These are phyloP conservation scores for Bipolaris cookei DNA, from an alignment of 2,329 filamentous ascomycete genomes.

Conservation along the genomic window DNA sequence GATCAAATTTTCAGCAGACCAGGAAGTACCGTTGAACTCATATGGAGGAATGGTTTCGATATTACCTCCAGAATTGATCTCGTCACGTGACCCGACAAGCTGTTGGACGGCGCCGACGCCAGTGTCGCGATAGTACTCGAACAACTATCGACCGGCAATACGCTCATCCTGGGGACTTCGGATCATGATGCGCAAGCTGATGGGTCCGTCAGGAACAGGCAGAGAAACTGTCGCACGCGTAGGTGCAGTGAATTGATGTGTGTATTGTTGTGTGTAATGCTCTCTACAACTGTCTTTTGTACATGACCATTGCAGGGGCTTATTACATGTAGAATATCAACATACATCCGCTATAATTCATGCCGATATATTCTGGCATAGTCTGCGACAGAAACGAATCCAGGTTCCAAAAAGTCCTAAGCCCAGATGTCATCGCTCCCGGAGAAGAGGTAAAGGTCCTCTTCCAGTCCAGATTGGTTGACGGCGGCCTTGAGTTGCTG, in stretches of 20 bases:
- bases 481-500: conserved; percentile 19
- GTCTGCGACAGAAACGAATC: conserved; percentile 49
- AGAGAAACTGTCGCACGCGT: too few relatives aligned
- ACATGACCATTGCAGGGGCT: too few relatives aligned
- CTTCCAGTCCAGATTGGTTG: conserved; percentile 11
- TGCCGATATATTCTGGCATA: too few relatives aligned
- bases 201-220: conserved; percentile 45
- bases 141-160: conserved; percentile 41
- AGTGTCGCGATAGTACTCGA: conserved; percentile 39
- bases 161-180: conserved; percentile 32
- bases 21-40: conserved; percentile 15
- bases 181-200: conserved; percentile 46
- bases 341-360: too few relatives aligned
- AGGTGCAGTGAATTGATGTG: too few relatives aligned
- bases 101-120: conserved; percentile 45
- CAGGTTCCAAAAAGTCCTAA: conserved; percentile 52
- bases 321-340: too few relatives aligned
- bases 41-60: conserved; percentile 51
- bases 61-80: conserved; percentile 43
- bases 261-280: too few relatives aligned
- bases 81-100: conserved; percentile 14
- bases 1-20: conserved; percentile 32
- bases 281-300: too few relatives aligned
- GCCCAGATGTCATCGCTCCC: conserved; percentile 45
- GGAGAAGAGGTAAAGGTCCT: conserved; percentile 31